Conservation (phyloP, 2,329 filamentous ascomycete species). For the Phyllosticta citriasiana region DNA sequence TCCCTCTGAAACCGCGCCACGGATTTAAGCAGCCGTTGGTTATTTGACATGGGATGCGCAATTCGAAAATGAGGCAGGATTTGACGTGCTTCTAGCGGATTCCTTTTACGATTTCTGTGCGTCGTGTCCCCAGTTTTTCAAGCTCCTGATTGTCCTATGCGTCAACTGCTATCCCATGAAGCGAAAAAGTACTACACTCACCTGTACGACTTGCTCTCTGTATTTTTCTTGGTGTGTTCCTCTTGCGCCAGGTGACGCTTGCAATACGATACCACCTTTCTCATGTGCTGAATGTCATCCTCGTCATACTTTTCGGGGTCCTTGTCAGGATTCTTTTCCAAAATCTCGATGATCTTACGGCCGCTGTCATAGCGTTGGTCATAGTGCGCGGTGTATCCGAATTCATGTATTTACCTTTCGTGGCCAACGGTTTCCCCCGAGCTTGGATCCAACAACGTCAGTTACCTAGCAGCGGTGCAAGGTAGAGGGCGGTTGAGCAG, state of each 20-base stretch:
- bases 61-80: neutral
- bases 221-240: constrained; percentile 46
- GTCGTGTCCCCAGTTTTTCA: constrained; percentile 28
- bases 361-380: constrained; percentile 33
- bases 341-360: constrained; percentile 52
- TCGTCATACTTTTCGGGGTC: constrained; percentile 48
- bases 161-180: neutral
- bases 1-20: neutral
- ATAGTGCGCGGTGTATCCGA: neutral
- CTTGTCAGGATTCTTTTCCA: constrained; percentile 52
- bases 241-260: constrained; percentile 60
- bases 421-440: constrained; percentile 55
- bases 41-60: neutral
- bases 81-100: neutral
- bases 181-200: constrained; percentile 28
- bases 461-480: neutral
- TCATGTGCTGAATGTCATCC: constrained; percentile 49
- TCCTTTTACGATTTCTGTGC: constrained; percentile 19
- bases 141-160: constrained; percentile 10
- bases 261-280: constrained; percentile 54
- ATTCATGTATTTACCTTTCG: constrained; percentile 33
- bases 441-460: constrained; percentile 12
- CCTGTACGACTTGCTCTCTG: constrained; percentile 45
- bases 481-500: neutral
- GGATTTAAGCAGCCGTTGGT: neutral